Evolutionary conservation across 169 alveolate genomes (phyloP).

Genomic region (Amoebophrya sp.): DNA sequence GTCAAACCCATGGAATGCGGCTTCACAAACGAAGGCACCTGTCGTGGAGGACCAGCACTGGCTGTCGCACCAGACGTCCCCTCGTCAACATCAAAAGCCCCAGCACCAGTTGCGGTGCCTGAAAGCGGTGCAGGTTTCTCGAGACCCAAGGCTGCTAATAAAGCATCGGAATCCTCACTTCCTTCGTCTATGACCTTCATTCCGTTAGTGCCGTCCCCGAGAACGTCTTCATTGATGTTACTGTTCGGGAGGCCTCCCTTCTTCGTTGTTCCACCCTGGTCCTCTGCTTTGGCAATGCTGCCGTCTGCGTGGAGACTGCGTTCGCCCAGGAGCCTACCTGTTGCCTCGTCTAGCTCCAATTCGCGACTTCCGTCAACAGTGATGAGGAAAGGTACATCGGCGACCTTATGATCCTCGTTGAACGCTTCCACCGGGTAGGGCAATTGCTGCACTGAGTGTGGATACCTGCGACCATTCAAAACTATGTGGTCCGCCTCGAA

Average conservation of each 20-base stretch:
- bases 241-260: no score
- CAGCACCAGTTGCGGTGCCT: no score
- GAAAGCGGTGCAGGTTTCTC: not conserved
- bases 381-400: not conserved
- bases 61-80: not conserved
- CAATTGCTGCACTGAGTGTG: not conserved
- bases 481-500: not conserved
- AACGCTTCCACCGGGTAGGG: constrained; percentile 28
- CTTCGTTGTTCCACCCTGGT: no score
- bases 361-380: not conserved
- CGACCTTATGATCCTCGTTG: not conserved
- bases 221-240: no score
- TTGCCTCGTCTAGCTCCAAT: no score
- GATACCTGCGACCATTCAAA: not conserved
- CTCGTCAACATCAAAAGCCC: no score
- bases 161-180: not conserved
- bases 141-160: not conserved
- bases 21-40: not conserved
- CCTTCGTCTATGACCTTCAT: not conserved
- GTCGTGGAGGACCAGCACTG: not conserved
- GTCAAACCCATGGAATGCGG: not conserved
- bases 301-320: no score
- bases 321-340: no score
- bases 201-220: no score
- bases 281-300: no score